Evolutionary conservation across 2,329 filamentous ascomycete genomes (phyloP), one percentile per base, ranked within the genome.

Genomic region (Colletotrichum tanaceti): DNA sequence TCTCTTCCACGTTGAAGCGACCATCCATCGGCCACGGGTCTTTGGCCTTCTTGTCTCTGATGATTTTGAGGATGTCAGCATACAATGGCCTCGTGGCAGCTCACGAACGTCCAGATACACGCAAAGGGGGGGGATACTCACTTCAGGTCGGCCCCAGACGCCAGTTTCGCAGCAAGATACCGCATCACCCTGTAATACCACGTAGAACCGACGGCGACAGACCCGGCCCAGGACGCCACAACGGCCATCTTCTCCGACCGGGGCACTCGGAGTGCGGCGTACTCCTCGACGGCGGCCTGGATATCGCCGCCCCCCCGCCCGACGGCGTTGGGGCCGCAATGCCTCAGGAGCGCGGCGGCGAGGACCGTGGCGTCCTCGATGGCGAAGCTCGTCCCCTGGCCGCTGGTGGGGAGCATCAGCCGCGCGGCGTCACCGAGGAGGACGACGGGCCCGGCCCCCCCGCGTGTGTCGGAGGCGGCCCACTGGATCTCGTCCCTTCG

Each of bases 361-460:
- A 75, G 53, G 1, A 74, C 73, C 0, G 73, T 74, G 9, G 73
- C 73, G 14, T 75, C 73, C 39, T 75, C 73, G 11, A 75, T 71
- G 28, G 73, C 73, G 24, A 75, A 74, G 1, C 73, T 73, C 4
- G 73, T 74, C 24, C 73, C 73, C 46, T 74, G 73, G 0, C 73
- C 73, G 46, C 73, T 75, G 13, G 72, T 75, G 5, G 73, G 73
- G 3, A 75, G 28, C 72, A 75, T 74, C 7, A 75, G 55, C 1
- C 73, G 59, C 1, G 73, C 70, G 0, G 73, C 73, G 28, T 75
- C 73, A 28, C 73, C 73, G 2, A 75, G 64, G 35, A 74, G 67
- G 11, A 73, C 72, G 18, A 63, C 28, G 35, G 68, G 73, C 41
- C 58, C 58, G 16, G 53, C 64, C 22, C 32, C 64, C 22, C 32